A percentile compares a stretch with the other conserved stretches of the same genome.
Evolutionary conservation across 2,329 filamentous ascomycete genomes (phyloP).

Genomic region (Colletotrichum eleusines): DNA sequence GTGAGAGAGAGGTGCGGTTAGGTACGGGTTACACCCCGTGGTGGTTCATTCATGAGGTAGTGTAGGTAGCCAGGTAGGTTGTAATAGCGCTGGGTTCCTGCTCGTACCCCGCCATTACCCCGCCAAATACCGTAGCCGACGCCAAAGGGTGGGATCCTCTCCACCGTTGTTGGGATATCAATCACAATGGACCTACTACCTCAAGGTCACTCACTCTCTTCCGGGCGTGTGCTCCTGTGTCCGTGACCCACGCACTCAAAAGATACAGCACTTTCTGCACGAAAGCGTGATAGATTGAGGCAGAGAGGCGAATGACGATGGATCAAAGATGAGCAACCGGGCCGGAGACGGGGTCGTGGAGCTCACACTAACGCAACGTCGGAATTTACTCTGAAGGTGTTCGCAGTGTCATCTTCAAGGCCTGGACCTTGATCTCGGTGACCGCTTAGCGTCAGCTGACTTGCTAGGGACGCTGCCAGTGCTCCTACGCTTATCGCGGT

Average conservation of each 20-base stretch:
- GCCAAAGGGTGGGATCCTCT: constrained; percentile 29
- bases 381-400: background rate
- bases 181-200: constrained; percentile 15
- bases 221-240: constrained; percentile 3
- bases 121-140: constrained; percentile 39
- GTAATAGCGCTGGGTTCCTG: constrained; percentile 33
- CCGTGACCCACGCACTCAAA: constrained; percentile 2
- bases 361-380: constrained; percentile 17
- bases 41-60: constrained; percentile 20
- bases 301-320: constrained; percentile 15
- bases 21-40: constrained; percentile 17
- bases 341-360: constrained; percentile 2
- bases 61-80: constrained; percentile 5
- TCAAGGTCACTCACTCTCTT: constrained; percentile 15
- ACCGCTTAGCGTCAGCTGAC: constrained; percentile 28
- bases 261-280: constrained; percentile 12
- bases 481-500: constrained; percentile 30
- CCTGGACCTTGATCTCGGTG: constrained; percentile 25
- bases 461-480: constrained; percentile 18
- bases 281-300: constrained; percentile 1
- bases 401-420: constrained; percentile 19
- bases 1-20: constrained; percentile 18
- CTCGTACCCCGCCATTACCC: constrained; percentile 43
- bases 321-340: background rate
- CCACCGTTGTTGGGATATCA: constrained; percentile 30